Evolutionary conservation across 306 rosid genomes (phyloP), one percentile per base, ranked within the genome.

Genomic region (Canavalia gladiata): DNA sequence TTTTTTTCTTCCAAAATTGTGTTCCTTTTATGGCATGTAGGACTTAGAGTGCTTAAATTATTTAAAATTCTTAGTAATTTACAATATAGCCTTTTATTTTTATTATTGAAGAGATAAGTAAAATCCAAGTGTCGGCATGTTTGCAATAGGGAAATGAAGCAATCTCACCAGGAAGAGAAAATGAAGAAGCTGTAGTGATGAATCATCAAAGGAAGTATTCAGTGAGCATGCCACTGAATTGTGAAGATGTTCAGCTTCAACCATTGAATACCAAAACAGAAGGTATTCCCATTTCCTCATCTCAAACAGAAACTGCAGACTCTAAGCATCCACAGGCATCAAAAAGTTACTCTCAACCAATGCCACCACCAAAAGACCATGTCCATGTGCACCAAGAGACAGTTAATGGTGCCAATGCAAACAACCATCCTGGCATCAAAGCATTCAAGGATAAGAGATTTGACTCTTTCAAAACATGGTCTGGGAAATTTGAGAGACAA

Each of bases 381-480:
- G 78, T 52, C 7, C 45, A 65, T 63, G 77, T 75, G 2, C 34
- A 29, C 41, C 85, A 66, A 60, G 80, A 77, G 4, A 85, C 62
- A 58, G n/a, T 0, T 35, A 68, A 12, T 65, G 49, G 18, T 46
- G 65, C 6, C 34, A 74, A 77, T 31, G 41, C 41, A 52, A 39
- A 84, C 8, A 42, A 54, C 56, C 84, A 77, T 70, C 91, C 90
- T 7, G 84, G 77, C 62, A 77, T 81, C 62, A 72, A 42, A 58
- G 82, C 79, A 78, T 79, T 82, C 31, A 82, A 80, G 74, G 94
- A 92, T 73, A 90, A 77, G 66, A 86, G 95, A 76, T 92, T 79
- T 83, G 95, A 94, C 76, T 85, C 93, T 56, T 94, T 94, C 54
- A 94, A 92, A 80, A 94, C 98, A 60, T 91, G 86, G 89, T 90